Evolutionary conservation across 768 basidiomycete species (phyloP), one percentile per base, ranked within the genome.

Genomic region (Panaeolus cyanescens): DNA sequence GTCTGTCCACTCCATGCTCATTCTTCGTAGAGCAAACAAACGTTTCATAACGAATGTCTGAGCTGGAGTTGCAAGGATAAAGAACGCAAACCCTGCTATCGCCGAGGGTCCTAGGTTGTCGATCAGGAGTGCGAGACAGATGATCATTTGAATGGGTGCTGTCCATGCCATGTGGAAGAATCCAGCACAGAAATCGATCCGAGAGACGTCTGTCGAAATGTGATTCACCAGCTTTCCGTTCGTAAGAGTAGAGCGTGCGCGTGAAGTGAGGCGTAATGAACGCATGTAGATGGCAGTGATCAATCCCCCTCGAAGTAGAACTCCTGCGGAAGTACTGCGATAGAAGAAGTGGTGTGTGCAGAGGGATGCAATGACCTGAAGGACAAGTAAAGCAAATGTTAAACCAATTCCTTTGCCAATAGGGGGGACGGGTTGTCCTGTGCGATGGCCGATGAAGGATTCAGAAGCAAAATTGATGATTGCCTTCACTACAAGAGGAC

Each of bases 151-250:
- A 53, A 95, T 87, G 1, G 88, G 88, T 0, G 88, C 85, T 5
- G 89, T 77, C 89, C 90, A 93, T 36, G 83, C 80, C 83, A 56
- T 56, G 66, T 93, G 91, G 73, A 93, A 90, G 76, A 88, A 91
- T 19, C 88, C 80, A 67, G 85, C 81, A 67, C 89, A 90, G 67
- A 95, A 97, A 70, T 98, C 95, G 70, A 98, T 92, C 20, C 95
- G 85, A 30, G 91, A 94, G 20, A 96, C 87, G 70, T 95, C 94
- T 1, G 92, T 93, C 5, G 92, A 94, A 62, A 99, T 96, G 75
- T 96, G 94, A 65, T 95, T 96, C 64, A 97, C 90, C 10, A 97
- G 83, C 70, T 91, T 91, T 20, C 95, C 96, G 68, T 93, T 97
- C 1, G 92, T 86, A 40, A 96, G 82, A 8, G 85, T 87, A 1